A percentile compares a stretch with the other conserved stretches of the same genome.
phyloP scores from a whole-genome alignment of 164 flowering plant genomes.

The Akebia trifoliata region DNA sequence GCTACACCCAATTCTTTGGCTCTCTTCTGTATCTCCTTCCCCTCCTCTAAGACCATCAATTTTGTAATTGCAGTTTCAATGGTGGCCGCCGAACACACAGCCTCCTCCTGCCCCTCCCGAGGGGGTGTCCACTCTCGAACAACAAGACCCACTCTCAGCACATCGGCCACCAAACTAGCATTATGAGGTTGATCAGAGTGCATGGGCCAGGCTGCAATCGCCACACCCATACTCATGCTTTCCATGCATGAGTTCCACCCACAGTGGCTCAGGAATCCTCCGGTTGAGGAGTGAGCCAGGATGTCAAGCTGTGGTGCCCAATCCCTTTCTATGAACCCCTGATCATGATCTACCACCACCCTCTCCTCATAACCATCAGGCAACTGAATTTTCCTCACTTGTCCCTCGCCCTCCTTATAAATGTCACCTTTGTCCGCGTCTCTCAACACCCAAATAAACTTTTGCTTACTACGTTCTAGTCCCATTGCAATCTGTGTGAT shows the following conservation, averaged over 20 bases:
- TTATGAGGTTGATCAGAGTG: conserved; percentile 75
- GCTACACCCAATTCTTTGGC: conserved; percentile 32
- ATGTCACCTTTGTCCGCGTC: conserved; percentile 45
- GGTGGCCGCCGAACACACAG: conserved; percentile 14
- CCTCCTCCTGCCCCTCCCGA: too few relatives aligned
- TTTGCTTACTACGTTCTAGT: too few relatives aligned
- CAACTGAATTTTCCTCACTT: conserved; percentile 19
- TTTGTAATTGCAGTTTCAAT: conserved; percentile 29
- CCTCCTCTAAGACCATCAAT: conserved; percentile 49
- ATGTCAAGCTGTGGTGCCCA: too few relatives aligned
- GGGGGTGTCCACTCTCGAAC: conserved; percentile 37
- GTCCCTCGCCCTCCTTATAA: not conserved
- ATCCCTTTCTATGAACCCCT: too few relatives aligned
- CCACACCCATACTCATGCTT: conserved; percentile 46
- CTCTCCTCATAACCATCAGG: conserved; percentile 50
- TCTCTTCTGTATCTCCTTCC: conserved; percentile 43
- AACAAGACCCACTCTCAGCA: conserved; percentile 39
- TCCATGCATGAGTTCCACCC: conserved; percentile 65
- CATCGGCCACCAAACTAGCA: conserved; percentile 30
- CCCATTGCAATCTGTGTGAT: conserved; percentile 46
- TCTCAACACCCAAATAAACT: conserved; percentile 57
- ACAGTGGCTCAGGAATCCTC: conserved; percentile 58
- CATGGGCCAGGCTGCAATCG: conserved; percentile 73
- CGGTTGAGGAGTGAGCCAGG: too few relatives aligned
- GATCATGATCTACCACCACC: conserved; percentile 20